Percentiles rank a stretch among this genome's conserved stretches.
These are phyloP conservation scores for Metschnikowia gelsemii DNA, from an alignment of 805 yeast species.

Conservation along the genomic window DNA sequence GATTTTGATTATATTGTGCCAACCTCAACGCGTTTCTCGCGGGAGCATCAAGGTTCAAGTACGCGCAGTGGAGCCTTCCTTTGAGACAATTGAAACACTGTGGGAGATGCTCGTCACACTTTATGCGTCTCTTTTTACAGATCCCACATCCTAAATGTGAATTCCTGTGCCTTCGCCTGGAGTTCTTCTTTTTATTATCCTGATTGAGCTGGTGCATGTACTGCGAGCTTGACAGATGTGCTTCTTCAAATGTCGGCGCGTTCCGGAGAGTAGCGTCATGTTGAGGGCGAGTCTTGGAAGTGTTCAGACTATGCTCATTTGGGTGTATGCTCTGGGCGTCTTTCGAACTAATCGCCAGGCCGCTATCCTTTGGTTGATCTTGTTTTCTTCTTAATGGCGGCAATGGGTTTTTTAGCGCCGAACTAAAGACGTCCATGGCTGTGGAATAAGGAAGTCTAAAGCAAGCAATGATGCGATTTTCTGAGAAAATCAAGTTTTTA, in stretches of 20 bases:
- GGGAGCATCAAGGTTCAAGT: constrained; percentile 45
- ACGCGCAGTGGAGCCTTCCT: constrained; percentile 50
- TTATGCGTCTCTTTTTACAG: constrained; percentile 60
- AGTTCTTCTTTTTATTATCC: constrained; percentile 37
- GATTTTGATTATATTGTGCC: constrained; percentile 48
- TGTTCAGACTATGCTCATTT: constrained; percentile 3
- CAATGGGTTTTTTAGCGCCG: constrained; percentile 35
- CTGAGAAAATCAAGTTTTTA: neutral
- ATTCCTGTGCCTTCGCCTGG: constrained; percentile 62
- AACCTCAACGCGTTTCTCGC: constrained; percentile 49
- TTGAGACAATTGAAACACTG: constrained; percentile 54
- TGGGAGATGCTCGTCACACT: constrained; percentile 66
- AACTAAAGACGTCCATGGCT: constrained; percentile 27
- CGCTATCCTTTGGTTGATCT: neutral
- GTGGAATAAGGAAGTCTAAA: neutral
- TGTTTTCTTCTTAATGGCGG: constrained; percentile 32
- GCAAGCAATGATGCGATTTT: neutral
- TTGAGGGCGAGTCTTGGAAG: constrained; percentile 1
- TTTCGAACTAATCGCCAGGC: no score
- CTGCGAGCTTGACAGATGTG: neutral
- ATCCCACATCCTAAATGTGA: constrained; percentile 76
- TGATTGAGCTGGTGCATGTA: neutral
- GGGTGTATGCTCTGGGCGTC: constrained; percentile 17
- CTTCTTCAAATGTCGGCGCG: neutral
- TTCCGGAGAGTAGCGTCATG: neutral